These are phyloP conservation scores for Colletotrichum filicis DNA, from an alignment of 2,329 filamentous ascomycete genomes.

Conservation along the genomic window DNA sequence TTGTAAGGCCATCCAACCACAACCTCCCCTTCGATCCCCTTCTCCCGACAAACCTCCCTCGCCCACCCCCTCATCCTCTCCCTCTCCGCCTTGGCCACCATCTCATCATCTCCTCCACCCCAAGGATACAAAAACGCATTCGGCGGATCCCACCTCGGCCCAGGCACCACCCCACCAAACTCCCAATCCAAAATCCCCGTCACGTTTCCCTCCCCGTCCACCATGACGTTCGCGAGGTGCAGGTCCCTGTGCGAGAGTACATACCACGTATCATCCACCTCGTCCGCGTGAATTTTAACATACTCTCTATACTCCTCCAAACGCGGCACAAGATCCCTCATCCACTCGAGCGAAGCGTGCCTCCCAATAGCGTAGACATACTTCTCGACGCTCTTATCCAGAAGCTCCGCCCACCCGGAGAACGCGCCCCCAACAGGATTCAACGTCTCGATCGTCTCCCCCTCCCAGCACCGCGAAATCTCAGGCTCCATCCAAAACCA, in stretches of 20 bases:
- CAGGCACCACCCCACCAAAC: slow-evolving; percentile 35
- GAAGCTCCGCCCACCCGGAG: slow-evolving; percentile 46
- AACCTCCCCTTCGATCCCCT: background rate
- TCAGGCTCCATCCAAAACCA: slow-evolving; percentile 49
- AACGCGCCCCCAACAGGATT: slow-evolving; percentile 39
- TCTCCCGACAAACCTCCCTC: background rate
- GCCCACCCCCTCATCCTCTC: background rate
- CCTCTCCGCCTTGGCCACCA: background rate
- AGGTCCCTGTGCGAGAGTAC: background rate
- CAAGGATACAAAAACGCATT: slow-evolving; percentile 20
- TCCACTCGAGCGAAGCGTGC: slow-evolving; percentile 41
- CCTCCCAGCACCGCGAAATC: slow-evolving; percentile 41
- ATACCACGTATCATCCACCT: background rate
- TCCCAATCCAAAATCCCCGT: slow-evolving; percentile 56
- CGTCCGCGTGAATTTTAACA: slow-evolving; percentile 34
- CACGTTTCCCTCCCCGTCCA: background rate
- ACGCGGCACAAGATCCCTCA: slow-evolving; percentile 43
- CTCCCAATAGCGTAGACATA: slow-evolving; percentile 38
- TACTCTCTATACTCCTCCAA: slow-evolving; percentile 39
- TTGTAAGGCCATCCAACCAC: background rate
- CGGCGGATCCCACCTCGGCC: slow-evolving; percentile 19
- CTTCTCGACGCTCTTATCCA: slow-evolving; percentile 45
- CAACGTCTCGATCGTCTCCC: slow-evolving; percentile 36
- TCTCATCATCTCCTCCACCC: slow-evolving; percentile 7
- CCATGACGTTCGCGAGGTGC: background rate